phyloP scores from a whole-genome alignment of 768 basidiomycete genomes.

The Lactarius trivialis region DNA sequence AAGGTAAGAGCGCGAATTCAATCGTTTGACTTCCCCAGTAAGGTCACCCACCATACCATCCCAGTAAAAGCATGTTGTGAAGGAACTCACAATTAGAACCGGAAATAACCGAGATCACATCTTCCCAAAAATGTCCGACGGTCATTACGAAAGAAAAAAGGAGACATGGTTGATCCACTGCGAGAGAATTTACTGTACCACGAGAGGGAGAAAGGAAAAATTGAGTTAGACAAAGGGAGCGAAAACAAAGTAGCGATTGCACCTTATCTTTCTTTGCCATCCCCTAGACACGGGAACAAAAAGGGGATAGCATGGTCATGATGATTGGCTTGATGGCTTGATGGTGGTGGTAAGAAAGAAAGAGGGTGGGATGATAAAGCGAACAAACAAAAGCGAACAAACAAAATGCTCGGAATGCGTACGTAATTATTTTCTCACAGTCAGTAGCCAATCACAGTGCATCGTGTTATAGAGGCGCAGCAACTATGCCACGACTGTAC shows the following conservation, averaged over 20 bases:
- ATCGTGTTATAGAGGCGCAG: not conserved
- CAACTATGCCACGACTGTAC: too few relatives aligned
- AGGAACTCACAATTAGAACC: not conserved
- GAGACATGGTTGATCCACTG: not conserved
- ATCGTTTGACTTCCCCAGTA: not conserved
- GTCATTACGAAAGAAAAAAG: not conserved
- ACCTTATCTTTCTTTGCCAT: not conserved
- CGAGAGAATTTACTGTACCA: not conserved
- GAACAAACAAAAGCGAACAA: slow-evolving; percentile 1
- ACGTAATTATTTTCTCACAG: slow-evolving; percentile 12
- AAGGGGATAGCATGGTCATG: too few relatives aligned
- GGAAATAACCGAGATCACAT: not conserved
- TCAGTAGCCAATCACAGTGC: not conserved
- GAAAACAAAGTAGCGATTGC: not conserved
- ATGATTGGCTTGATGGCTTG: not conserved
- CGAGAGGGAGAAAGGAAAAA: not conserved
- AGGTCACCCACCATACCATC: not conserved
- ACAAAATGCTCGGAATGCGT: not conserved
- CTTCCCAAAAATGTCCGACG: not conserved
- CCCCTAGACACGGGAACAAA: too few relatives aligned
- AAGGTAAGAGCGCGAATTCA: not conserved
- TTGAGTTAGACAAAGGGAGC: not conserved
- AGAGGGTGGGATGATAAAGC: not conserved
- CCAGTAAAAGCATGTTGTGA: not conserved
- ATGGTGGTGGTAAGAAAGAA: slow-evolving; percentile 10